These are phyloP conservation scores for Thalassiosira mediterranea DNA, from an alignment of 352 stramenopile species.

Conservation along the genomic window DNA sequence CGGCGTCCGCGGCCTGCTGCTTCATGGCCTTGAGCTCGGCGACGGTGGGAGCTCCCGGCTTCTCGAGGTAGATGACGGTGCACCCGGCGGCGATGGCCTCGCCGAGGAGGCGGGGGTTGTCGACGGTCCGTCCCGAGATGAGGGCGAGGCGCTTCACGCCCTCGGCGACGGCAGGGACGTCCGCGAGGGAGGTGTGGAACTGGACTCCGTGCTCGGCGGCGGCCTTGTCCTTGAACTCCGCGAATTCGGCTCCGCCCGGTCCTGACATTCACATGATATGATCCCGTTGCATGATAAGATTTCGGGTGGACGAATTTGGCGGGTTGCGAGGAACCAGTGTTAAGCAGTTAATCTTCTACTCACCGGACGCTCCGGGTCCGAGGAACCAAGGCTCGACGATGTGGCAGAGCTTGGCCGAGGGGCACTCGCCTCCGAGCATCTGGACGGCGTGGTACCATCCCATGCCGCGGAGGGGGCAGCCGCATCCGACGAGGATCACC, in stretches of 20 bases:
- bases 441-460: conserved; percentile 85
- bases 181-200: conserved; percentile 60
- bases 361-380: conserved; percentile 51
- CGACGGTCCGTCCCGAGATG: conserved; percentile 78
- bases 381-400: conserved; percentile 84
- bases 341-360: neutral
- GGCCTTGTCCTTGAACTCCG: conserved; percentile 52
- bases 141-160: conserved; percentile 67
- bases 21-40: conserved; percentile 74
- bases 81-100: conserved; percentile 65
- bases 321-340: neutral
- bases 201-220: conserved; percentile 56
- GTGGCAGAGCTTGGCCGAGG: conserved; percentile 68
- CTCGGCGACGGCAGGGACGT: conserved; percentile 54
- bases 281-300: conserved; percentile 2
- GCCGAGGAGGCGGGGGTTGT: conserved; percentile 74
- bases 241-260: conserved; percentile 67
- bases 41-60: conserved; percentile 80
- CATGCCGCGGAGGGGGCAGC: conserved; percentile 71
- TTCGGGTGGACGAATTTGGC: neutral
- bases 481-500: conserved; percentile 82
- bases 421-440: conserved; percentile 73
- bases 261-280: conserved; percentile 20
- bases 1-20: conserved; percentile 57
- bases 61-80: conserved; percentile 79